These are phyloP conservation scores for Pistacia vera DNA, from an alignment of 345 rosid genomes.

Conservation along the genomic window DNA sequence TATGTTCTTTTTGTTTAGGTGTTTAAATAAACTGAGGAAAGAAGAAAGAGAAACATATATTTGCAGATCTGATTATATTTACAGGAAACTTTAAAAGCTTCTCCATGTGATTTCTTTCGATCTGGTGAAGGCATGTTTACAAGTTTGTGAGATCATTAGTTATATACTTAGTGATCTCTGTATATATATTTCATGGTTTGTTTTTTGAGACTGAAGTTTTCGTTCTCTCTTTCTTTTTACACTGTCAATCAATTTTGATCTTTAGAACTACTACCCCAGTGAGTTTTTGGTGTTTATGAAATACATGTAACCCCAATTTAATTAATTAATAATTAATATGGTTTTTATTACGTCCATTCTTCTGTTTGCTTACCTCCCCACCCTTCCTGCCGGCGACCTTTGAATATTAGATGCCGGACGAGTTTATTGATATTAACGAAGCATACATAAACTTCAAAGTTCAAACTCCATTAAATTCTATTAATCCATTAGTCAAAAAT, in stretches of 20 bases:
- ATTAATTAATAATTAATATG: too few relatives aligned
- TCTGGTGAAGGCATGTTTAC: not conserved
- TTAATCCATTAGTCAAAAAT: not conserved
- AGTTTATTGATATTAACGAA: not conserved
- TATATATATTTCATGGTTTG: not conserved
- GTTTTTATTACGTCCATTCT: conserved; percentile 3
- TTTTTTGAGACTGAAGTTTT: not conserved
- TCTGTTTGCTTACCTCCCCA: not conserved
- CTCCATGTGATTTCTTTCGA: not conserved
- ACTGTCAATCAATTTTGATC: not conserved
- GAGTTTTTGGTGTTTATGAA: too few relatives aligned
- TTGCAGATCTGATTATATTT: conserved; percentile 8
- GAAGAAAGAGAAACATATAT: not conserved
- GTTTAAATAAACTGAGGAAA: not conserved
- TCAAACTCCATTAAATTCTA: not conserved
- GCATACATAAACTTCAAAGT: not conserved
- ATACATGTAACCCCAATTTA: too few relatives aligned
- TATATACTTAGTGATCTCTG: not conserved
- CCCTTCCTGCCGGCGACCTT: not conserved
- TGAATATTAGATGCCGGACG: not conserved
- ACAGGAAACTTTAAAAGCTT: not conserved
- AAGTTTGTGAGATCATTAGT: not conserved
- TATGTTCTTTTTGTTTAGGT: not conserved
- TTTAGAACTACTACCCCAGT: not conserved
- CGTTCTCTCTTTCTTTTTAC: not conserved